Conservation (phyloP, 129 eudicot species). For the carrot (Daucus carota) region DH1_v3.0 NC_030389.2:26961001-26961500, state of each 20-base stretch:
- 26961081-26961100: not conserved
- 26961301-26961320: constrained; percentile 94
- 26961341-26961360: constrained; percentile 93
- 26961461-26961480: constrained; percentile 39
- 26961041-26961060: not conserved
- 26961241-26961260: constrained; percentile 97
- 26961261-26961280: constrained; percentile 92
- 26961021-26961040: not conserved
- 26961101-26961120: no score
- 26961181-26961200: constrained; percentile 63
- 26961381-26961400: constrained; percentile 88
- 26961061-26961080: no score
- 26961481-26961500: constrained; percentile 37
- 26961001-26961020: not conserved
- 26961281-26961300: constrained; percentile 84
- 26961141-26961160: not conserved
- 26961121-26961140: no score
- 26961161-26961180: not conserved
- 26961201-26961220: constrained; percentile 99
- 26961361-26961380: constrained; percentile 87
- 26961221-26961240: constrained; percentile 85
- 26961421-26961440: constrained; percentile 60
- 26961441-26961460: constrained; percentile 13
- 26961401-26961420: constrained; percentile 84
- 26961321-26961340: constrained; percentile 95